These are phyloP conservation scores for Pyrenula massariospora DNA, from an alignment of 495 filamentous ascomycete genomes.

Conservation along the genomic window DNA sequence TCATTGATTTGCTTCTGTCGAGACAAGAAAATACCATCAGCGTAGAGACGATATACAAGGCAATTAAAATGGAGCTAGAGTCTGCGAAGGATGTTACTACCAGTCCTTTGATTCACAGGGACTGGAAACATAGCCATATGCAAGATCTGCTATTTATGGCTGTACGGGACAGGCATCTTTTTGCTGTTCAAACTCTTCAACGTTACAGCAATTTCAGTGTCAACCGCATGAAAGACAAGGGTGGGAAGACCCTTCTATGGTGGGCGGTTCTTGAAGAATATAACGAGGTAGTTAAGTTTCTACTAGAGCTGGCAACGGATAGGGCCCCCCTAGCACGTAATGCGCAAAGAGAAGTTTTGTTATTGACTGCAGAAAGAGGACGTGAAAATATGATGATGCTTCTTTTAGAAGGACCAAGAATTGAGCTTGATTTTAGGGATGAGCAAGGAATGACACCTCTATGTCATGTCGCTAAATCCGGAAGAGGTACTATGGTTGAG, in stretches of 20 bases:
- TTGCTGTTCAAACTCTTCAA: conserved; percentile 6
- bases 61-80: conserved; percentile 7
- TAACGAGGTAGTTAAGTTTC: neutral
- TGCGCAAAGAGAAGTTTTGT: neutral
- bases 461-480: neutral
- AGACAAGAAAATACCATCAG: conserved; percentile 6
- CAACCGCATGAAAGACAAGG: neutral
- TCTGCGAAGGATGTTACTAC: no score
- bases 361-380: neutral
- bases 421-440: neutral
- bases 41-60: conserved; percentile 3
- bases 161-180: conserved; percentile 2
- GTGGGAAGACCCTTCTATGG: neutral
- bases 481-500: neutral
- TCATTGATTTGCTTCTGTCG: conserved; percentile 13
- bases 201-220: neutral
- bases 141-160: conserved; percentile 2
- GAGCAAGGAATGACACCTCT: neutral
- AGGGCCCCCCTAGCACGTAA: neutral
- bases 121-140: no score
- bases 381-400: neutral
- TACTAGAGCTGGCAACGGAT: neutral
- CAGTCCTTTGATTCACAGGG: no score
- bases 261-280: neutral
- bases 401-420: neutral